Base-by-base conservation (phyloP, 805 yeast genomes). In the Ascoidea rubescens region DNA sequence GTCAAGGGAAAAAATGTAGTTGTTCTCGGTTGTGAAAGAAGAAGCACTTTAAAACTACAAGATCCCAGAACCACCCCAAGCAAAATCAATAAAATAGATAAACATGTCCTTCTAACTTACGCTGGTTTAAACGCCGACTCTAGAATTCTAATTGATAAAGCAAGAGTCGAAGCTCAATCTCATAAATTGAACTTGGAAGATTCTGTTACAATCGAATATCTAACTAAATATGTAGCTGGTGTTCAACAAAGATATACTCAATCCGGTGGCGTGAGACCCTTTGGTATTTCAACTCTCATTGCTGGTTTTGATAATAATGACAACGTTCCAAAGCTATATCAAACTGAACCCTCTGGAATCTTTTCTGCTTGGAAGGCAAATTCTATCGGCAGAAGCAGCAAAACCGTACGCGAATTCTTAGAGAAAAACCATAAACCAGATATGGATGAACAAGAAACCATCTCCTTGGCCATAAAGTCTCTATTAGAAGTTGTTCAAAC, bases 41-140 rank as follows among this genome's bases (percentile, higher is more conserved):
- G 98, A 71, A 87, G 96, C 48, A 90, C 98, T 1, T 72, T 93
- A 63, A 93, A 93, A 67, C 75, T 93, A 58, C 99, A 93, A 71
- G 98, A 93, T 68, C 91, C 97, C 49, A 79, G 98, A 65, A 91
- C 87, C 58, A 90, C 97, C 1, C 98, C 98, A 37, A 81, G 95
- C 54, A 93, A 93, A 70, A 88, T 93, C 60, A 87, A 95, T 64
- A 83, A 84, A 64, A 77, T 93, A 51, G 99, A 93, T 67, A 80
- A 84, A 59, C 98, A 91, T 67, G 84, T 87, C 28, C 83, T 89
- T 58, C 75, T 93, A 62, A 95, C 96, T 50, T 93, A 93, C 72
- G 96, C 99, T 47, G 99, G 99, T 4, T 76, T 93, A 66, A 91
- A 90, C 67, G 99, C 99, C n/a, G 99, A 93, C 67, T 96, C 98